Evolutionary conservation across 1,139 yeast species (phyloP).

Genomic region (Magnusiomyces clavatus): DNA sequence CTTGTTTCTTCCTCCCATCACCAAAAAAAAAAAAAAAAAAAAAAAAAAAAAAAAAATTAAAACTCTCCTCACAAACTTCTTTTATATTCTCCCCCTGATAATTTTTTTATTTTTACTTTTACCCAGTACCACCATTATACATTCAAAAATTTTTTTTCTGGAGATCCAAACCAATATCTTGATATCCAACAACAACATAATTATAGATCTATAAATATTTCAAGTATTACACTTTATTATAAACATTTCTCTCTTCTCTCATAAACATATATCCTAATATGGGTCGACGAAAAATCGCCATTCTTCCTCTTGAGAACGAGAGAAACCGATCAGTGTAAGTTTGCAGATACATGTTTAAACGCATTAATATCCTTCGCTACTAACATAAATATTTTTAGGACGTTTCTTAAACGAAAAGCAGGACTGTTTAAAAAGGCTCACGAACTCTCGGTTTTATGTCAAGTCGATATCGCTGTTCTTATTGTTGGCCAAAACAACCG

Average conservation of each 20-base stretch:
- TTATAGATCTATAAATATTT: too few relatives aligned
- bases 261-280: conserved; percentile 32
- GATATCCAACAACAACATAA: too few relatives aligned
- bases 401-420: conserved; percentile 89
- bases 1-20: too few relatives aligned
- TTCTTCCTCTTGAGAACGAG: conserved; percentile 85
- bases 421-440: conserved; percentile 95
- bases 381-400: conserved; percentile 29
- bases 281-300: conserved; percentile 97
- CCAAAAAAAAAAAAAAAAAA: too few relatives aligned
- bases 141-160: not conserved
- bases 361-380: not conserved
- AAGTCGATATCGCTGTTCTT: conserved; percentile 85
- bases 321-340: conserved; percentile 54
- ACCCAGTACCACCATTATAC: not conserved
- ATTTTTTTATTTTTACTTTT: not conserved
- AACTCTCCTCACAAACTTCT: too few relatives aligned
- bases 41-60: too few relatives aligned
- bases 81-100: not conserved
- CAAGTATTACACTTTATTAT: too few relatives aligned
- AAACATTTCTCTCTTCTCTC: not conserved
- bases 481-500: conserved; percentile 80
- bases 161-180: not conserved
- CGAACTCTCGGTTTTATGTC: conserved; percentile 85
- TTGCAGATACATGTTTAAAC: not conserved